A percentile compares a stretch with the other conserved stretches of the same genome.
phyloP scores from a whole-genome alignment of 2,329 filamentous ascomycete species.

The Phoma herbarum region DNA sequence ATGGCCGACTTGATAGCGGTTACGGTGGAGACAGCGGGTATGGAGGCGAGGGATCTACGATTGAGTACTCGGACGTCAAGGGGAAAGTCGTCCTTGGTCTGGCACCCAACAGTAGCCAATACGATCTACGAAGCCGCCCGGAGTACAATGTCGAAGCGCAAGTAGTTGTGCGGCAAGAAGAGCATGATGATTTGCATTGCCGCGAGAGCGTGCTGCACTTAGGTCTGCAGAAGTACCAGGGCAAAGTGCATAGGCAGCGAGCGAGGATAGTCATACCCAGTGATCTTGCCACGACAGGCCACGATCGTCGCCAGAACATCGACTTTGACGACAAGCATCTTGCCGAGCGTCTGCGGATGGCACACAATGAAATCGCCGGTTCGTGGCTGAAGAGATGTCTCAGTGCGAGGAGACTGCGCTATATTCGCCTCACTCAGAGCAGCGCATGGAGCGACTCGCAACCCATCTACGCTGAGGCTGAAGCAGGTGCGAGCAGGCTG shows the following conservation, averaged over 20 bases:
- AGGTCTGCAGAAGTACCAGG: conserved; percentile 18
- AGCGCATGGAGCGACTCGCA: conserved; percentile 32
- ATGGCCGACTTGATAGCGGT: conserved; percentile 15
- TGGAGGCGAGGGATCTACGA: conserved; percentile 15
- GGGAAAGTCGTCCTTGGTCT: conserved; percentile 38
- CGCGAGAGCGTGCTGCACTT: conserved; percentile 29
- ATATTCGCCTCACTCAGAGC: conserved; percentile 30
- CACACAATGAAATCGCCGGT: conserved; percentile 33
- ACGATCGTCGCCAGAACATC: conserved; percentile 21
- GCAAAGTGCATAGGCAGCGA: background rate
- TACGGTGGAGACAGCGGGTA: conserved; percentile 12
- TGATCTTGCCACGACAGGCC: conserved; percentile 26
- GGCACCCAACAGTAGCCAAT: conserved; percentile 20
- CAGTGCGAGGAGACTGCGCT: conserved; percentile 31
- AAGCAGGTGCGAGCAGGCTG: conserved; percentile 6
- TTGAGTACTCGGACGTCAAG: conserved; percentile 27
- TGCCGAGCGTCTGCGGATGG: conserved; percentile 27
- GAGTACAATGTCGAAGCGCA: conserved; percentile 35
- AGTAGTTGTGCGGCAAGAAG: conserved; percentile 21
- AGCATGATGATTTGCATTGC: conserved; percentile 6
- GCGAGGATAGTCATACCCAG: conserved; percentile 16
- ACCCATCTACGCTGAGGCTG: background rate
- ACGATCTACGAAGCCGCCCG: conserved; percentile 28
- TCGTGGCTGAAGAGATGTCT: conserved; percentile 31
- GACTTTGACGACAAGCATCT: conserved; percentile 44